Percentiles rank a stretch among this genome's conserved stretches.
Conservation (phyloP, 1,284 basidiomycete genomes). For the Cryptococcus sp. region DNA sequence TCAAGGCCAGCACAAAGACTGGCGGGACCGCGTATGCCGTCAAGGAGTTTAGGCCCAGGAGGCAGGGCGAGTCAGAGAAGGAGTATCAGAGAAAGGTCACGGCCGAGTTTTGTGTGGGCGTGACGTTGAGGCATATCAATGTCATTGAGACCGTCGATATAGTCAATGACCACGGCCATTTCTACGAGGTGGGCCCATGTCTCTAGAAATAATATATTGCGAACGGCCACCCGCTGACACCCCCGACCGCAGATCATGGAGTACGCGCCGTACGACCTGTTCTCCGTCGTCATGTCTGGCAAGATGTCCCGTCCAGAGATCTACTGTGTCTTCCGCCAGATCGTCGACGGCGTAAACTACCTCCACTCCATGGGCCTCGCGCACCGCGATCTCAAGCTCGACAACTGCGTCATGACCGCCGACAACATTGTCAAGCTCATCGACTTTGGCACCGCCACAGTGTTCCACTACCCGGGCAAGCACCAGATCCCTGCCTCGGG, state of each 20-base stretch:
- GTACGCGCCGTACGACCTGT: conserved; percentile 97
- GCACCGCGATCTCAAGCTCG: conserved; percentile 97
- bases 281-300: conserved; percentile 98
- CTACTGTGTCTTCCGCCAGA: conserved; percentile 98
- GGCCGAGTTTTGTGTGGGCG: conserved; percentile 96
- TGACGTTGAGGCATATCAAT: conserved; percentile 90
- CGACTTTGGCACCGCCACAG: conserved; percentile 98
- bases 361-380: conserved; percentile 96
- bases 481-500: conserved; percentile 76
- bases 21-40: conserved; percentile 87
- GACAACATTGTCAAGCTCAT: conserved; percentile 97
- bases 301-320: conserved; percentile 98
- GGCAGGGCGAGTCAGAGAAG: conserved; percentile 82
- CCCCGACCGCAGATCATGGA: conserved; percentile 79
- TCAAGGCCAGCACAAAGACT: conserved; percentile 77
- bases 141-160: conserved; percentile 99
- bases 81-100: conserved; percentile 99
- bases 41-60: conserved; percentile 92
- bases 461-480: conserved; percentile 97
- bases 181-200: conserved; percentile 74
- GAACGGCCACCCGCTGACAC: conserved; percentile 10
- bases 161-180: conserved; percentile 94
- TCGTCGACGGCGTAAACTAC: conserved; percentile 96
- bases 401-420: conserved; percentile 98
- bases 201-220: neutral